Evolutionary conservation across 2,329 filamentous ascomycete species (phyloP).

Genomic region (Polytolypa hystricis): DNA sequence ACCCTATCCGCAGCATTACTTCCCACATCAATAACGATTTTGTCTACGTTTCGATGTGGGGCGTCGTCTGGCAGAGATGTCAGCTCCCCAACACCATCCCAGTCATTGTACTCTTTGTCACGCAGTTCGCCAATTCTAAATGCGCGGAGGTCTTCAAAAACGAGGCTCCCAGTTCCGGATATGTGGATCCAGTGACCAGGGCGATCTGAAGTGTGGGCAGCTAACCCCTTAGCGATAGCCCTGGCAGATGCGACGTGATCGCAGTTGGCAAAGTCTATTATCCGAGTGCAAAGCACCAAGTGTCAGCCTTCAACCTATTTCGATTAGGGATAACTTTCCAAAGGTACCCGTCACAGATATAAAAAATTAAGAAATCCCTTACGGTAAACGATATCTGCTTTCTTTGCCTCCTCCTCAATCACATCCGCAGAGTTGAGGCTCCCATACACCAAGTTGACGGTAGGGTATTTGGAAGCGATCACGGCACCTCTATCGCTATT

Average conservation of each 20-base stretch:
- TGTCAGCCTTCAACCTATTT: not conserved
- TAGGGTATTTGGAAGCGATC: slow-evolving; percentile 29
- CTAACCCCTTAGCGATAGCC: slow-evolving; percentile 31
- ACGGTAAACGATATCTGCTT: slow-evolving; percentile 39
- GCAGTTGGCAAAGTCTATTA: slow-evolving; percentile 30
- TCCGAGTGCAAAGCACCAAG: not conserved
- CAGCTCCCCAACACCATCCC: slow-evolving; percentile 33
- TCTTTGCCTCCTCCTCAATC: slow-evolving; percentile 34
- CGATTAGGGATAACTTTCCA: not conserved
- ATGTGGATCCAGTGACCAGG: slow-evolving; percentile 35
- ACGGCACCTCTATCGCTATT: slow-evolving; percentile 33
- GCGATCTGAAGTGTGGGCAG: slow-evolving; percentile 23
- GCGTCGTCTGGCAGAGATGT: slow-evolving; percentile 31
- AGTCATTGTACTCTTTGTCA: slow-evolving; percentile 36
- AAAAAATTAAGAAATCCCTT: slow-evolving; percentile 11
- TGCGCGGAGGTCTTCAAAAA: slow-evolving; percentile 30
- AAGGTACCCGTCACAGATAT: not conserved
- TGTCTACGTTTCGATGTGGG: slow-evolving; percentile 31
- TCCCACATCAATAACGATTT: slow-evolving; percentile 25
- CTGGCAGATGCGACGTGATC: slow-evolving; percentile 33
- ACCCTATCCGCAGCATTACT: slow-evolving; percentile 18
- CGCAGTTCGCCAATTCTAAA: slow-evolving; percentile 30
- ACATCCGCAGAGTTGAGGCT: slow-evolving; percentile 31
- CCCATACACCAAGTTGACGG: slow-evolving; percentile 32
- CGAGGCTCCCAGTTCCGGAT: slow-evolving; percentile 34